Evolutionary conservation across 2,329 filamentous ascomycete genomes (phyloP), one percentile per base, ranked within the genome.

Genomic region (Diaporthe sp.): DNA sequence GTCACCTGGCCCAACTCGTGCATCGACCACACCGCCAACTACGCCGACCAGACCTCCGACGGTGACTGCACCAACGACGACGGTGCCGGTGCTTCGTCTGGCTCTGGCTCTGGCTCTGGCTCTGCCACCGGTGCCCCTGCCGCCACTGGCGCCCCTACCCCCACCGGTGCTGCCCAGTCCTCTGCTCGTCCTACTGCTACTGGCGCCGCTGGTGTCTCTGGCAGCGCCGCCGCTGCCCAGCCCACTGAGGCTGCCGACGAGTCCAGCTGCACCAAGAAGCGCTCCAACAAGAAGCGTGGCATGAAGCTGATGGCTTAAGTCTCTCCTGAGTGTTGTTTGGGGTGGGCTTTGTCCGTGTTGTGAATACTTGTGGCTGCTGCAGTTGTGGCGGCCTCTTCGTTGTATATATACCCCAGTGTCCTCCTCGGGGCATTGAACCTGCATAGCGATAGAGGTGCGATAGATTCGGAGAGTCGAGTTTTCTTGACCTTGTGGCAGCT

Each of bases 11-110:
- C 82, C 76, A 79, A 78, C 72, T 73, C 72, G 37, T 84, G 82
- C 75, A 80, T 81, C 77, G 82, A 84, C 75, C 81, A 83, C 79
- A 83, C 82, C 51, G 79, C 81, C 77, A 84, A 84, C 81, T 75
- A 80, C 5, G 77, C 75, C 35, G 82, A 81, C 17, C 78, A 80
- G 79, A 63, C 77, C 30, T 79, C 75, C 68, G 82, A 84, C 44
- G 82, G 82, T 59, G 82, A 84, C 79, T 84, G 82, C 81, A 83
- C 82, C 76, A 56, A 65, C 55, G 53, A 65, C 30, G 59, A 56
- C 22, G 32, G 76, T 50, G 74, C 65, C 1, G 71, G 65, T 12
- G 32, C 65, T n/a, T 27, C 63, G 19, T 42, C 70, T 5, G 63
- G 56, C 42, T 58, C 73, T 15, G 50, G 35, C 37, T 39, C 66